Evolutionary conservation across 495 filamentous ascomycete species (phyloP), one percentile per base, ranked within the genome.

Genomic region (Penicillium soppii): DNA sequence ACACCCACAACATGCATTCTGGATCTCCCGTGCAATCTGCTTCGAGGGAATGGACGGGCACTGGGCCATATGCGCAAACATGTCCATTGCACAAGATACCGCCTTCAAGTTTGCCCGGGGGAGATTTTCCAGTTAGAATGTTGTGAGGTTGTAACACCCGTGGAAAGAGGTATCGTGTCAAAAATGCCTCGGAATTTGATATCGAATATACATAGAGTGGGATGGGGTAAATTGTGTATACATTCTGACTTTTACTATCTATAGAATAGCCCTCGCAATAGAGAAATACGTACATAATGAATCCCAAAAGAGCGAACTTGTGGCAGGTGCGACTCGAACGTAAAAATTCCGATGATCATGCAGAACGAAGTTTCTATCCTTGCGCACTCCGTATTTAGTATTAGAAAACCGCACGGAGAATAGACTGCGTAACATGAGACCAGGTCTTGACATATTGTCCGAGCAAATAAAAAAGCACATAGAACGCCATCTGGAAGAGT

Each of bases 21-120:
- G 19, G 9, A 0, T 19, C 39, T 1, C 19, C 25, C 7, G 13
- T 21, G 7, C 23, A 45, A 13, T 17, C 22, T 1, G 16, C 12
- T 9, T 23, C 47, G 1, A 41, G 43, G 5, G 2, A 27, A 20
- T 56, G 53, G 53, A 17, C 32, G 12, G 40, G 8, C 2, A 7
- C 29, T 1, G 29, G 33, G 1, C 23, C 40, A 23, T 50, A 42
- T 23, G 3, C 13, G 1, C 19, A 32, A 4, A 19, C 13, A 7
- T 59, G 43, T 23, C 30, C 49, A 9, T 39, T 45, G 10, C 53
- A 53, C 22, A 50, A 59, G 22, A 39, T 38, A 6, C n/a, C 30
- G 6, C 30, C 7, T 17, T n/a, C 43, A 40, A 35, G 5, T 1
- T 36, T 1, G 6, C 23, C 23, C 1, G n/a, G 13, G 43, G 27